Evolutionary conservation across 768 basidiomycete species (phyloP).

Genomic region (Suillus luteus): DNA sequence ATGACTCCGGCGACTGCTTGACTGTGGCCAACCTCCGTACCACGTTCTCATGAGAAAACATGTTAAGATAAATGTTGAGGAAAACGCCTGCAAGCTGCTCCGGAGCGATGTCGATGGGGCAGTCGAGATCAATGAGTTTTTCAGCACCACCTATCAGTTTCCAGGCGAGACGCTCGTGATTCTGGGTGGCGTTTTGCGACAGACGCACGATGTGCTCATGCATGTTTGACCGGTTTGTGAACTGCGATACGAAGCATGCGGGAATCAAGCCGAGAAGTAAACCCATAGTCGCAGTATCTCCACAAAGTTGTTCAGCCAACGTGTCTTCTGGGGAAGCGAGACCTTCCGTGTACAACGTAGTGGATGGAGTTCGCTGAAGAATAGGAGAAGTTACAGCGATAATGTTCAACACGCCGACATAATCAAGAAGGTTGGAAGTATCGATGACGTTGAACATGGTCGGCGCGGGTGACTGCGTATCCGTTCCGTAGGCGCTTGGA

Average conservation of each 20-base stretch:
- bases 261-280: constrained; percentile 32
- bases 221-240: constrained; percentile 32
- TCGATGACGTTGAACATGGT: constrained; percentile 35
- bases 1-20: constrained; percentile 1
- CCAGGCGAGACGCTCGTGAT: constrained; percentile 30
- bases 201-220: constrained; percentile 22
- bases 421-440: constrained; percentile 35
- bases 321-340: constrained; percentile 18
- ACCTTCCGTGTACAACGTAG: constrained; percentile 33
- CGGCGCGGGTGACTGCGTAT: constrained; percentile 23
- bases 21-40: constrained; percentile 13
- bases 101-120: constrained; percentile 14
- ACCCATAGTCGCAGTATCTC: constrained; percentile 30
- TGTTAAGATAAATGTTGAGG: constrained; percentile 28
- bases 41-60: constrained; percentile 35
- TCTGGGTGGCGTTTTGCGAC: constrained; percentile 8
- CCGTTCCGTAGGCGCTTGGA: constrained; percentile 21
- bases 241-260: constrained; percentile 26
- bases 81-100: constrained; percentile 29
- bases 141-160: constrained; percentile 17
- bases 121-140: constrained; percentile 1
- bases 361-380: constrained; percentile 24
- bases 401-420: constrained; percentile 33
- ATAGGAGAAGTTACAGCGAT: constrained; percentile 25
- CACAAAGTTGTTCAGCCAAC: constrained; percentile 30